Evolutionary conservation across 1,284 basidiomycete genomes (phyloP).

Genomic region (Kalmanozyma brasiliensis): DNA sequence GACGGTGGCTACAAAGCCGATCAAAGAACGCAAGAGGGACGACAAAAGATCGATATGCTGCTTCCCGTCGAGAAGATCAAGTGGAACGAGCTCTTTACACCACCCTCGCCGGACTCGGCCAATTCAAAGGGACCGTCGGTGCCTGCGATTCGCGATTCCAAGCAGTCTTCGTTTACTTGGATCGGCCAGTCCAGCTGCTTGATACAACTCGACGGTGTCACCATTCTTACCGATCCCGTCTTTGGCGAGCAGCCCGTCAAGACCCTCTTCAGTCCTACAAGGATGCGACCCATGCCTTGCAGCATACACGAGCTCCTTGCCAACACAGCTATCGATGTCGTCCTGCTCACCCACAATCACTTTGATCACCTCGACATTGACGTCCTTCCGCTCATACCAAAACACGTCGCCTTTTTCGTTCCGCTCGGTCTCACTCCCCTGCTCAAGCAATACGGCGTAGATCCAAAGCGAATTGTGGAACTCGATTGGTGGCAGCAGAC

Average conservation of each 20-base stretch:
- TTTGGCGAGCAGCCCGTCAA: conserved; percentile 70
- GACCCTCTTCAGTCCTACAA: conserved; percentile 68
- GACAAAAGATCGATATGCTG: conserved; percentile 39
- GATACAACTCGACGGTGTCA: conserved; percentile 70
- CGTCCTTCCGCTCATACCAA: conserved; percentile 51
- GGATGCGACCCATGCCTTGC: conserved; percentile 70
- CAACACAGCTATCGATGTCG: conserved; percentile 68
- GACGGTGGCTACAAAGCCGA: conserved; percentile 63
- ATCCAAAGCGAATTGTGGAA: conserved; percentile 48
- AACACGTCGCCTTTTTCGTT: conserved; percentile 57
- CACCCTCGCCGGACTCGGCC: neutral
- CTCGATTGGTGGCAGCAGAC: conserved; percentile 66
- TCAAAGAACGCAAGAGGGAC: conserved; percentile 34
- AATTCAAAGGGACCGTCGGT: no score
- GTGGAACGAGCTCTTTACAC: conserved; percentile 33
- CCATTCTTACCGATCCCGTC: conserved; percentile 71
- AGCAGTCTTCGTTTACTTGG: conserved; percentile 54
- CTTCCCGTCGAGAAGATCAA: conserved; percentile 53
- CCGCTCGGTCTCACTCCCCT: conserved; percentile 57
- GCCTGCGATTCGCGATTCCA: conserved; percentile 4
- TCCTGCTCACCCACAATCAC: conserved; percentile 70
- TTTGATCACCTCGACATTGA: conserved; percentile 62
- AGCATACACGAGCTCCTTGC: conserved; percentile 66
- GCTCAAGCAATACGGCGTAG: conserved; percentile 53
- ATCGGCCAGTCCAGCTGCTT: conserved; percentile 66